phyloP scores from a whole-genome alignment of 345 rosid species.

The Salix brachista region DNA sequence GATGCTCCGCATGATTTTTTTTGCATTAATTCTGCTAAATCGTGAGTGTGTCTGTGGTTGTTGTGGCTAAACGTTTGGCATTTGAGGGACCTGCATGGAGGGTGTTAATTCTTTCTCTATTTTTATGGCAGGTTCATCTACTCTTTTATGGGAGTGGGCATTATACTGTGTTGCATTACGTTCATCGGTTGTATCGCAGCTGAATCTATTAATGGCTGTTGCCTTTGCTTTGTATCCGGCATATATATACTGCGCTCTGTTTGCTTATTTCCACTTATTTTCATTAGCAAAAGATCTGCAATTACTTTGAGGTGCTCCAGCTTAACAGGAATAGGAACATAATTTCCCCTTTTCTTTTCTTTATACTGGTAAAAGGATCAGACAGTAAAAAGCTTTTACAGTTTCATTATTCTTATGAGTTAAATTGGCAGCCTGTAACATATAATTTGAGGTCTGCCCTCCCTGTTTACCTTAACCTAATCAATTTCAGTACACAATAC shows the following conservation, averaged over 20 bases:
- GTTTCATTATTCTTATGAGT: background rate
- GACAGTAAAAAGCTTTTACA: background rate
- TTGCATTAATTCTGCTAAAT: background rate
- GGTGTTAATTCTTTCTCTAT: constrained; percentile 15
- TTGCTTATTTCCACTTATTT: background rate
- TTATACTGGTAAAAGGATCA: background rate
- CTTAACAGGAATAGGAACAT: background rate
- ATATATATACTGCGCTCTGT: background rate
- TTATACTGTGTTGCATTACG: constrained; percentile 60
- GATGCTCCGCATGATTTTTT: background rate
- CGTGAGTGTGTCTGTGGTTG: background rate
- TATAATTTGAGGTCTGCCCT: background rate
- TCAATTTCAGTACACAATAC: constrained; percentile 54
- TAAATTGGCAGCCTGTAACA: background rate
- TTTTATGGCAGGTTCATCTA: constrained; percentile 82
- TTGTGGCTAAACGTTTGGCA: constrained; percentile 6
- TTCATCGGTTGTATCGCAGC: constrained; percentile 90
- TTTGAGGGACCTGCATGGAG: background rate
- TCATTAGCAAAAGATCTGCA: background rate
- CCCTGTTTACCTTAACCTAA: constrained; percentile 32
- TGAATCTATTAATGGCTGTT: constrained; percentile 75
- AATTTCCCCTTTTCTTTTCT: background rate
- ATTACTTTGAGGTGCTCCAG: background rate
- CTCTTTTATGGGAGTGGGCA: constrained; percentile 83
- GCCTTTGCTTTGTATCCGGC: constrained; percentile 98